Percentiles rank a stretch among this genome's conserved stretches.
phyloP scores from a whole-genome alignment of 2,329 filamentous ascomycete species.

The Aspergillus sp. region DNA sequence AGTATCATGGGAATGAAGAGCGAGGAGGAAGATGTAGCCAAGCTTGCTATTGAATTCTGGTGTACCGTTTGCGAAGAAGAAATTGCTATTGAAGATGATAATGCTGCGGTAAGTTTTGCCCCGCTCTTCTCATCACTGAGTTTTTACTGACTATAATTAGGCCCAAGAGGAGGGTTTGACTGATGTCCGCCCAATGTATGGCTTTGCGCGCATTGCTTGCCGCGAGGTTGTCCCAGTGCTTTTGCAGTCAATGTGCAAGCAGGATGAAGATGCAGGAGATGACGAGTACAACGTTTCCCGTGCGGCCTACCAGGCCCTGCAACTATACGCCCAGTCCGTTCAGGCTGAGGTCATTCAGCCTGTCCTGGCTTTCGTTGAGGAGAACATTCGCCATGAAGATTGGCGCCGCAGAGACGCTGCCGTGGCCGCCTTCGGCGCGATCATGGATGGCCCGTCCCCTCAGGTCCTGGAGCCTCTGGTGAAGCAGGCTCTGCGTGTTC shows the following conservation, averaged over 20 bases:
- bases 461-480: conserved; percentile 89
- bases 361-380: conserved; percentile 88
- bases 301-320: conserved; percentile 93
- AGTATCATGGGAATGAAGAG: conserved; percentile 99
- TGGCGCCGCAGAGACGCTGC: conserved; percentile 95
- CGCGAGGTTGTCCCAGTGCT: conserved; percentile 93
- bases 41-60: conserved; percentile 98
- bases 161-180: conserved; percentile 70
- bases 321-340: conserved; percentile 92
- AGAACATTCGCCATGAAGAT: conserved; percentile 83
- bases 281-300: conserved; percentile 97
- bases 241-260: conserved; percentile 84
- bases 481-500: conserved; percentile 87
- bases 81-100: conserved; percentile 96
- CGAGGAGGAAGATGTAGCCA: conserved; percentile 94
- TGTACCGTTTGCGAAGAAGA: conserved; percentile 99
- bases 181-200: conserved; percentile 89
- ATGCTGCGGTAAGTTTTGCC: conserved; percentile 64
- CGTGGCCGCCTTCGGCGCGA: conserved; percentile 94
- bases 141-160: conserved; percentile 32
- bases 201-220: conserved; percentile 90
- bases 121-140: neutral
- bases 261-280: conserved; percentile 94
- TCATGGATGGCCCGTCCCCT: conserved; percentile 97
- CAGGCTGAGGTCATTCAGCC: conserved; percentile 79